phyloP scores from a whole-genome alignment of 2,329 filamentous ascomycete species.

The Colletotrichum lindemuthianum region DNA sequence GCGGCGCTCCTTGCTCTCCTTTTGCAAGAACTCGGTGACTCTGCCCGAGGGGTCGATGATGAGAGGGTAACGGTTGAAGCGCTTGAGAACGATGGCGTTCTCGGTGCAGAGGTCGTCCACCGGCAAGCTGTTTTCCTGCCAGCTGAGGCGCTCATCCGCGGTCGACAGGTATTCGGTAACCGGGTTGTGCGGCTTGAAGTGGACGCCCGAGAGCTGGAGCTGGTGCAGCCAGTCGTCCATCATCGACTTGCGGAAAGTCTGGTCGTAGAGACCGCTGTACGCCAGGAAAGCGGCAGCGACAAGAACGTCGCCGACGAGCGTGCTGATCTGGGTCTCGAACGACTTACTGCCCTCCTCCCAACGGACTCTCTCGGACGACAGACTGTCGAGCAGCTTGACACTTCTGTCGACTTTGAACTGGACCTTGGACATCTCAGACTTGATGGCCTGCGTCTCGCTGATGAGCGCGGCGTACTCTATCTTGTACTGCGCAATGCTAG shows the following conservation, averaged over 20 bases:
- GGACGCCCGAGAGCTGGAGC: constrained; percentile 89
- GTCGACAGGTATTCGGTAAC: constrained; percentile 97
- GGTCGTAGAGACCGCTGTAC: constrained; percentile 96
- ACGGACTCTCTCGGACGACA: constrained; percentile 90
- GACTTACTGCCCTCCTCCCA: constrained; percentile 99
- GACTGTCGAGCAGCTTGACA: constrained; percentile 90
- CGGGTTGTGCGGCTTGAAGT: constrained; percentile 92
- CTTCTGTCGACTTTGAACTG: constrained; percentile 98
- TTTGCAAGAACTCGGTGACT: constrained; percentile 93
- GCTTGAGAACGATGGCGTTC: constrained; percentile 96
- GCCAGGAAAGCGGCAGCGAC: constrained; percentile 97
- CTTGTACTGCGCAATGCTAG: constrained; percentile 95
- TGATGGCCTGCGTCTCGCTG: constrained; percentile 97
- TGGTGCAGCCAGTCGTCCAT: constrained; percentile 97
- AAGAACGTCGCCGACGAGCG: constrained; percentile 93
- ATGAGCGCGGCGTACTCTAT: constrained; percentile 94
- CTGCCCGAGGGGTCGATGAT: constrained; percentile 98
- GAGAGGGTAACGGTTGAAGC: constrained; percentile 97
- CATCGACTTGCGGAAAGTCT: constrained; percentile 98
- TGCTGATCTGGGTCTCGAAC: constrained; percentile 97
- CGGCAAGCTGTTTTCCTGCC: constrained; percentile 93
- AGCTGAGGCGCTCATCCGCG: constrained; percentile 91
- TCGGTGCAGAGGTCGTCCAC: constrained; percentile 98
- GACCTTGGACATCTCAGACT: constrained; percentile 93
- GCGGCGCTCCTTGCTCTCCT: constrained; percentile 91